A percentile compares a stretch with the other conserved stretches of the same genome.
phyloP scores from a whole-genome alignment of 2,329 filamentous ascomycete species.

The Aspergillus spinulosporus region DNA sequence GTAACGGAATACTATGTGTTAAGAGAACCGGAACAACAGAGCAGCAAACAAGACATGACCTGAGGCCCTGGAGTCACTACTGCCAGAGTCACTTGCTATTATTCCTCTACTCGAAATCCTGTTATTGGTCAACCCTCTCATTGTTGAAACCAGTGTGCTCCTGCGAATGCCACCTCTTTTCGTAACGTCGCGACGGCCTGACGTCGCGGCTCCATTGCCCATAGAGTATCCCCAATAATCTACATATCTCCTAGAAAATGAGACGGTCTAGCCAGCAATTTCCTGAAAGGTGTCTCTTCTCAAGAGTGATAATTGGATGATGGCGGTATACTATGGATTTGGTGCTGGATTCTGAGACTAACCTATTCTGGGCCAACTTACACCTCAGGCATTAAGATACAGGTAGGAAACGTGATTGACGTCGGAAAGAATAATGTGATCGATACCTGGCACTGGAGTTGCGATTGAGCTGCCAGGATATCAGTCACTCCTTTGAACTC shows the following conservation, averaged over 20 bases:
- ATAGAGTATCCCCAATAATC: too few relatives aligned
- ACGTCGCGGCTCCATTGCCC: too few relatives aligned
- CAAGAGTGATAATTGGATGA: too few relatives aligned
- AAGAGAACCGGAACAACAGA: not conserved
- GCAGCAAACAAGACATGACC: not conserved
- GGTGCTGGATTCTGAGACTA: slow-evolving; percentile 4
- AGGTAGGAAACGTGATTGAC: slow-evolving; percentile 20
- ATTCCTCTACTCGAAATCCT: too few relatives aligned
- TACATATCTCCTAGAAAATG: too few relatives aligned
- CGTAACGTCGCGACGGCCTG: too few relatives aligned
- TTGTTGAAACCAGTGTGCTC: too few relatives aligned
- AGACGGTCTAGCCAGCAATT: too few relatives aligned
- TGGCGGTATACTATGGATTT: too few relatives aligned
- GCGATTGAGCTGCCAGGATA: not conserved
- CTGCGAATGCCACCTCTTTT: too few relatives aligned
- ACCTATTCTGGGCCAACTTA: not conserved
- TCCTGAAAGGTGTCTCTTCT: too few relatives aligned
- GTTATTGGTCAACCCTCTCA: too few relatives aligned
- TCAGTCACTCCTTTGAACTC: not conserved
- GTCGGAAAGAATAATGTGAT: slow-evolving; percentile 14
- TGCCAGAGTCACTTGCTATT: not conserved
- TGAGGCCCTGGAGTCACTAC: not conserved
- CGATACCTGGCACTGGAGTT: not conserved
- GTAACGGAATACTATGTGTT: not conserved
- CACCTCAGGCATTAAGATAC: slow-evolving; percentile 13